phyloP scores from a whole-genome alignment of 371 early-diverging fungal species.

The Coemansia sp. region DNA sequence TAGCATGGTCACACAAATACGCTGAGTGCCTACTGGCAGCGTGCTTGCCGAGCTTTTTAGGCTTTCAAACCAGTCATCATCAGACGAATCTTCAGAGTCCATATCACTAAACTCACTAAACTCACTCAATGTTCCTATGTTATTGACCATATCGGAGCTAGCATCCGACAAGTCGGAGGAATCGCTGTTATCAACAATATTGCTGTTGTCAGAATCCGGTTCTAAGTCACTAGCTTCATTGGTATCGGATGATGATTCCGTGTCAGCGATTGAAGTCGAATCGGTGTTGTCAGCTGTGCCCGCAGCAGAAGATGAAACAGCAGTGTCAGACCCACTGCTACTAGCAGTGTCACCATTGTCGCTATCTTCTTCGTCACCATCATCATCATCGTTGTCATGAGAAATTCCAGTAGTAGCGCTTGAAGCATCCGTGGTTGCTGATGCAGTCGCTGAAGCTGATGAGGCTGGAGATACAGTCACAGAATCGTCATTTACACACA shows the following conservation, averaged over 20 bases:
- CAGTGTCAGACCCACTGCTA: too few relatives aligned
- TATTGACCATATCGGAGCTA: neutral
- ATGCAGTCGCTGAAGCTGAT: neutral
- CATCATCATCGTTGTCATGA: neutral
- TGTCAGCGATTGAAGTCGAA: neutral
- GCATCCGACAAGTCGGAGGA: neutral
- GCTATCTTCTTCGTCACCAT: too few relatives aligned
- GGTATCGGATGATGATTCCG: neutral
- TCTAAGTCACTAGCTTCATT: neutral
- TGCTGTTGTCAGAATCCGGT: neutral
- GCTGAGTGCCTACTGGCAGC: neutral
- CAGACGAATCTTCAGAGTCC: neutral
- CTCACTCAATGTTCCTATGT: neutral
- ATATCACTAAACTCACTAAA: neutral
- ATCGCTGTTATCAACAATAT: neutral
- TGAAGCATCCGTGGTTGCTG: neutral
- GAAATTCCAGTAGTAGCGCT: neutral
- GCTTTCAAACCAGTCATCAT: constrained; percentile 9
- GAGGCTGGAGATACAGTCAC: neutral
- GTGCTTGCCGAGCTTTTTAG: constrained; percentile 7
- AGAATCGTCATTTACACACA: neutral
- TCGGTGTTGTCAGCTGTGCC: neutral
- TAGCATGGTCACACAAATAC: neutral
- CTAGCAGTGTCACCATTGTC: too few relatives aligned
- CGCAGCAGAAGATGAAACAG: too few relatives aligned